Percentiles rank a stretch among this genome's conserved stretches.
Conservation (phyloP, 1,139 yeast genomes). For the Wickerhamiella pararugosa region DNA sequence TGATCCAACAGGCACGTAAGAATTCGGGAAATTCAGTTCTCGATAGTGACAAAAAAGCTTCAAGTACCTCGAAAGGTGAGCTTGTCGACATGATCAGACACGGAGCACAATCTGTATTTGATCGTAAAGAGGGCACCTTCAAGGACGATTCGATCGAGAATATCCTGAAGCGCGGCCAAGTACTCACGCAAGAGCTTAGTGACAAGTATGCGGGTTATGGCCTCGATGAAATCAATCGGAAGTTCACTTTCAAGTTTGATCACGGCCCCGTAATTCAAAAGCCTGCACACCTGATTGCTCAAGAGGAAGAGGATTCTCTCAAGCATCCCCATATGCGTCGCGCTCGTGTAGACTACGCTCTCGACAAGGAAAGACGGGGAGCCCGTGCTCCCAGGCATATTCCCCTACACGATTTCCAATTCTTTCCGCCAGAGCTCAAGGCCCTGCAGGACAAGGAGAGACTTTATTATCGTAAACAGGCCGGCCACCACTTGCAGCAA, state of each 20-base stretch:
- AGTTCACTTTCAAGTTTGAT: conserved; percentile 48
- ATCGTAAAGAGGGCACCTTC: conserved; percentile 23
- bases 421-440: conserved; percentile 52
- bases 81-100: conserved; percentile 90
- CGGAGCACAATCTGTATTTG: conserved; percentile 81
- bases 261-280: conserved; percentile 8
- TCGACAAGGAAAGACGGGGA: conserved; percentile 29
- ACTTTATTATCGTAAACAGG: conserved; percentile 54
- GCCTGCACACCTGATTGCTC: conserved; percentile 17
- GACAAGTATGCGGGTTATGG: conserved; percentile 75
- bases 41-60: conserved; percentile 26
- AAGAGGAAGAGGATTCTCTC: conserved; percentile 27
- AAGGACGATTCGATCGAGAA: conserved; percentile 68
- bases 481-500: conserved; percentile 52
- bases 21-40: conserved; percentile 25
- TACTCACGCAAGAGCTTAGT: conserved; percentile 61
- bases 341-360: conserved; percentile 82
- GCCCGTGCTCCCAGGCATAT: conserved; percentile 62
- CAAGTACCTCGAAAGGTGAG: conserved; percentile 56
- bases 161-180: conserved; percentile 62
- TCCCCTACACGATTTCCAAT: conserved; percentile 75
- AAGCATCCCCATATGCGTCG: conserved; percentile 48
- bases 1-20: conserved; percentile 81
- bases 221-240: conserved; percentile 74
- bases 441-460: conserved; percentile 66